Evolutionary conservation across 257 asterid genomes (phyloP).

Genomic region (Rauvolfia tetraphylla): DNA sequence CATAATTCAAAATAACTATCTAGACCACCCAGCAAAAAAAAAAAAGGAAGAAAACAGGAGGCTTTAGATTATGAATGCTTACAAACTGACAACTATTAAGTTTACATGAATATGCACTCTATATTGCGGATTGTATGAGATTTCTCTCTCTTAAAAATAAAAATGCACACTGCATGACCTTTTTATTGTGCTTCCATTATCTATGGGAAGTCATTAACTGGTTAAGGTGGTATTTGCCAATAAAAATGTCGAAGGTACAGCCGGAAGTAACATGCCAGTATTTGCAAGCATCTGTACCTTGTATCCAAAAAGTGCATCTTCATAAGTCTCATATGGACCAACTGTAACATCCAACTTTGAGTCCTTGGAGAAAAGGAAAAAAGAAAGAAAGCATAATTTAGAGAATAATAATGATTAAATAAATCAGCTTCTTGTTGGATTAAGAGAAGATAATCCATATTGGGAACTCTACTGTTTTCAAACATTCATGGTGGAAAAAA

Average conservation of each 20-base stretch:
- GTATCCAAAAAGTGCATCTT: slow-evolving; percentile 85
- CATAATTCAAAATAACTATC: slow-evolving; percentile 21
- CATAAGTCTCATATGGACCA: slow-evolving; percentile 98
- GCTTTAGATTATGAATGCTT: neutral
- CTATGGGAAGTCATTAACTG: neutral
- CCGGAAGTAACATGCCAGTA: neutral
- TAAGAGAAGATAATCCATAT: neutral
- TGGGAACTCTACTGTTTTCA: neutral
- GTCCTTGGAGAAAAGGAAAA: slow-evolving; percentile 50
- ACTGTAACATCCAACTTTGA: slow-evolving; percentile 91
- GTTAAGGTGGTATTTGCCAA: neutral
- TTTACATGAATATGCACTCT: neutral
- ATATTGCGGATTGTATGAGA: neutral
- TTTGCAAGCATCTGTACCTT: slow-evolving; percentile 50
- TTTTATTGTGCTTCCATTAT: neutral
- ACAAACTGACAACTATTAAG: neutral
- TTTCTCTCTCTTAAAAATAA: neutral
- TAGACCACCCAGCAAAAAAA: neutral
- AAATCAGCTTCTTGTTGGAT: neutral
- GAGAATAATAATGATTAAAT: neutral
- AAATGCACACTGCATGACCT: neutral
- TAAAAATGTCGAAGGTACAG: neutral
- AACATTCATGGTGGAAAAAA: neutral
- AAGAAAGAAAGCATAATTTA: slow-evolving; percentile 8
- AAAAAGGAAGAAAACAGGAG: neutral